Conservation (phyloP, 2,329 filamentous ascomycete genomes). For the Didymella exigua region DNA sequence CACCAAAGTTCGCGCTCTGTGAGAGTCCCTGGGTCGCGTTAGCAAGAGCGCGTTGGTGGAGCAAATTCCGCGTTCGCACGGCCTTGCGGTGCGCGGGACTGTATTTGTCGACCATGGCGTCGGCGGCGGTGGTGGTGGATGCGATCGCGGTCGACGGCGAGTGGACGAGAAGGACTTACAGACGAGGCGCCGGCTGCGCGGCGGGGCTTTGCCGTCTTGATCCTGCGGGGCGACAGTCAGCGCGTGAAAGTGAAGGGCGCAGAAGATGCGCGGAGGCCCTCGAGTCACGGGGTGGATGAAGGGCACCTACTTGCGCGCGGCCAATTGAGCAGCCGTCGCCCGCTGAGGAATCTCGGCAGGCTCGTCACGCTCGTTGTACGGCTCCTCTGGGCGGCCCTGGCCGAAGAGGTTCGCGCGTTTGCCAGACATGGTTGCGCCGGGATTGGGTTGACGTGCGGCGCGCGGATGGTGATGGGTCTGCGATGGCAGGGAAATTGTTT, state of each 20-base stretch:
- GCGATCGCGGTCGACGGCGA: slow-evolving; percentile 4
- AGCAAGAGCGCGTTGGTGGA: slow-evolving; percentile 19
- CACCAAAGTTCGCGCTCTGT: slow-evolving; percentile 30
- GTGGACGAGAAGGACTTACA: slow-evolving; percentile 30
- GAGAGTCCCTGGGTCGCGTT: slow-evolving; percentile 31
- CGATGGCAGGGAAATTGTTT: slow-evolving; percentile 15
- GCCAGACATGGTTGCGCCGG: slow-evolving; percentile 34
- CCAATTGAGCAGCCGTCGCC: slow-evolving; percentile 62
- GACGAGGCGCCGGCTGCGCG: slow-evolving; percentile 29
- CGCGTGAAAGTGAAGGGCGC: slow-evolving; percentile 5
- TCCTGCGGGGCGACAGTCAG: slow-evolving; percentile 31
- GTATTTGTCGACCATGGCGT: slow-evolving; percentile 13
- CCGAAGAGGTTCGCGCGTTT: slow-evolving; percentile 37
- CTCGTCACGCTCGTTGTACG: slow-evolving; percentile 39
- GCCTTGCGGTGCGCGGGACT: slow-evolving; percentile 15
- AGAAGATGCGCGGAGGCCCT: neutral
- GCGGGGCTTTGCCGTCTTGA: slow-evolving; percentile 36
- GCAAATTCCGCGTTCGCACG: slow-evolving; percentile 14
- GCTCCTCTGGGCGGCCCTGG: slow-evolving; percentile 36
- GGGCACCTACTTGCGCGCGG: slow-evolving; percentile 60
- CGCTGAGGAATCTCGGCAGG: slow-evolving; percentile 54
- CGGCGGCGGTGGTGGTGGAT: neutral
- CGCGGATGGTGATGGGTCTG: slow-evolving; percentile 8
- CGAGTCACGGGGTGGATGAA: slow-evolving; percentile 10
- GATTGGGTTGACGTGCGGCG: slow-evolving; percentile 17